These are phyloP conservation scores for Citrus cavaleriei DNA, from an alignment of 345 rosid genomes.

Conservation along the genomic window DNA sequence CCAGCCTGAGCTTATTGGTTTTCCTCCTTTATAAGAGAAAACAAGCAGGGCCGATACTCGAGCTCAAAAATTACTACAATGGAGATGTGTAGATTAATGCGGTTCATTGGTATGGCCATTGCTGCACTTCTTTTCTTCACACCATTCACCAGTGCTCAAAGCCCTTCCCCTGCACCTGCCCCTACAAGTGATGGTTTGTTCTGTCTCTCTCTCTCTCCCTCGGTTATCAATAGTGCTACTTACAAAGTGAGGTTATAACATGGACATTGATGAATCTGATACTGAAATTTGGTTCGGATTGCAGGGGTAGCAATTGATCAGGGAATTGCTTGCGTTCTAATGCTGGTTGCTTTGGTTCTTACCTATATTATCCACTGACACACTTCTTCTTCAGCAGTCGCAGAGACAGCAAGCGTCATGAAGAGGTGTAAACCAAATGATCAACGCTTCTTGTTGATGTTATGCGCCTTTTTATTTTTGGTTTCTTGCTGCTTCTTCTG, in stretches of 20 bases:
- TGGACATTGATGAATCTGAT: no score
- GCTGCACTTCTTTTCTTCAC: not conserved
- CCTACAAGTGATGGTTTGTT: slow-evolving; percentile 25
- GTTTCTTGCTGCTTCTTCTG: not conserved
- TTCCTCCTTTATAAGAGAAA: not conserved
- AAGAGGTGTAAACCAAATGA: not conserved
- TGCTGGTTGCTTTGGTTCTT: slow-evolving; percentile 26
- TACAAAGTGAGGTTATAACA: no score
- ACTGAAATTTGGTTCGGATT: not conserved
- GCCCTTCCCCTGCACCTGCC: slow-evolving; percentile 17
- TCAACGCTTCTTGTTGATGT: not conserved
- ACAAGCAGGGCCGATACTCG: no score
- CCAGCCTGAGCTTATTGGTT: not conserved
- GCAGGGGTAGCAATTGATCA: slow-evolving; percentile 29
- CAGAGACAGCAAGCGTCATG: no score
- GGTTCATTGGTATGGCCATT: slow-evolving; percentile 5
- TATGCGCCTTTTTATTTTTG: not conserved
- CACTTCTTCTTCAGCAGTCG: no score
- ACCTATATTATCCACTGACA: slow-evolving; percentile 24
- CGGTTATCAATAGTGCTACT: not conserved
- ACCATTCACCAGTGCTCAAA: slow-evolving; percentile 15
- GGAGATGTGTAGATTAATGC: slow-evolving; percentile 16
- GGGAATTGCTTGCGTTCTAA: slow-evolving; percentile 26
- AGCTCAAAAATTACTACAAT: not conserved
- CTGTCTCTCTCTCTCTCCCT: not conserved